A percentile compares a stretch with the other conserved stretches of the same genome.
Conservation (phyloP, 768 basidiomycete genomes). For the Holtermanniella nyarrowii region DNA sequence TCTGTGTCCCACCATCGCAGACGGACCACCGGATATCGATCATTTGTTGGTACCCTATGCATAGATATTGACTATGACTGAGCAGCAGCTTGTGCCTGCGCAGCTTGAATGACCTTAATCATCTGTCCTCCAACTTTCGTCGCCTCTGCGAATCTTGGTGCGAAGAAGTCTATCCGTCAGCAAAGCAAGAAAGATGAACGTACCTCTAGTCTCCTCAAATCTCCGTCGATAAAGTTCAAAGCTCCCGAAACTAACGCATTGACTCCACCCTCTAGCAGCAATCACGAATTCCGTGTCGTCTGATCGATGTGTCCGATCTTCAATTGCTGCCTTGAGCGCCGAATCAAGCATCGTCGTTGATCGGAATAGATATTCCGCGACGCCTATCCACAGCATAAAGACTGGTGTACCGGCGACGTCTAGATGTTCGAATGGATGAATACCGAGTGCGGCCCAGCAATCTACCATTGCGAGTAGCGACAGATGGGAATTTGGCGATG, state of each 20-base stretch:
- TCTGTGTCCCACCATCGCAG: background rate
- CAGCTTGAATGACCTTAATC: conserved; percentile 63
- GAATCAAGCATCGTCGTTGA: conserved; percentile 52
- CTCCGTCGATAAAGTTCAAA: conserved; percentile 77
- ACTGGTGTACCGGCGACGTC: conserved; percentile 89
- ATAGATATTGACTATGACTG: background rate
- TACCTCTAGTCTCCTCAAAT: conserved; percentile 59
- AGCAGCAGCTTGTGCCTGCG: background rate
- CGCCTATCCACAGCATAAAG: conserved; percentile 88
- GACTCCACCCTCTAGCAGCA: conserved; percentile 89
- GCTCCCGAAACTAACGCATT: conserved; percentile 82
- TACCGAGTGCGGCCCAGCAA: conserved; percentile 79
- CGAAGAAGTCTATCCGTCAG: conserved; percentile 56
- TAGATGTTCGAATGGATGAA: conserved; percentile 83
- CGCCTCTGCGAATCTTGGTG: conserved; percentile 76
- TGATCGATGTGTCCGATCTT: conserved; percentile 66
- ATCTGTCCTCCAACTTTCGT: conserved; percentile 71
- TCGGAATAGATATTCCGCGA: conserved; percentile 89
- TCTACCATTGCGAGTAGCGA: conserved; percentile 96
- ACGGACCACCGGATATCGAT: background rate
- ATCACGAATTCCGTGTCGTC: conserved; percentile 92
- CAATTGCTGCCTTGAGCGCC: conserved; percentile 63
- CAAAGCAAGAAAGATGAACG: conserved; percentile 7
- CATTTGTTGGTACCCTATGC: background rate
- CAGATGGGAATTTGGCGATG: conserved; percentile 70